These are phyloP conservation scores for Flammula alnicola DNA, from an alignment of 1,284 basidiomycete species.

Conservation along the genomic window DNA sequence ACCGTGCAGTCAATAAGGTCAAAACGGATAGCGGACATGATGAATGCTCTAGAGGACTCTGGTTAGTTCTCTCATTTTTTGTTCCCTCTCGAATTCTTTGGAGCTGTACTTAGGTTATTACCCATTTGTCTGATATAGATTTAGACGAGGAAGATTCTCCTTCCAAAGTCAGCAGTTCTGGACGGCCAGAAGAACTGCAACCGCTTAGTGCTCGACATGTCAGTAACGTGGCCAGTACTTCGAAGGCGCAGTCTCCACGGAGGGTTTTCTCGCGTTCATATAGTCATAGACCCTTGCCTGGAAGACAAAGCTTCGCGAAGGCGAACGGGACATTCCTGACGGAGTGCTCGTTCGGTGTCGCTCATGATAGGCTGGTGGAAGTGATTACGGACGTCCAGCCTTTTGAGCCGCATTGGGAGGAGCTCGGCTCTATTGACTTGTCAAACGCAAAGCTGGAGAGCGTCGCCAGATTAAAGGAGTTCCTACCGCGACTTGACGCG, in stretches of 20 bases:
- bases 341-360: constrained; percentile 93
- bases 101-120: too few species aligned
- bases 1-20: constrained; percentile 69
- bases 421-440: constrained; percentile 78
- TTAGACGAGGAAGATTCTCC: constrained; percentile 61
- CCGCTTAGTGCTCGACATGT: constrained; percentile 47
- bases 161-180: constrained; percentile 59
- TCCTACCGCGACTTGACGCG: constrained; percentile 84
- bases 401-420: constrained; percentile 95
- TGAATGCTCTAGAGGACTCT: constrained; percentile 70
- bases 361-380: constrained; percentile 89
- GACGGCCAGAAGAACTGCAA: constrained; percentile 51
- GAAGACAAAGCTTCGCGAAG: constrained; percentile 45
- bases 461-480: constrained; percentile 91
- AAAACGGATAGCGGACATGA: constrained; percentile 78
- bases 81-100: too few species aligned
- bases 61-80: constrained; percentile 46
- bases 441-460: constrained; percentile 84
- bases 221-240: constrained; percentile 30
- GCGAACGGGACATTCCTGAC: constrained; percentile 89
- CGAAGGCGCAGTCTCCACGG: constrained; percentile 34
- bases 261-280: constrained; percentile 54
- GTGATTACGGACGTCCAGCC: constrained; percentile 95
- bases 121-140: constrained; percentile 37
- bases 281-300: constrained; percentile 34